Percentiles rank a stretch among this genome's conserved stretches.
phyloP scores from a whole-genome alignment of 306 rosid genomes.

The Canavalia gladiata region DNA sequence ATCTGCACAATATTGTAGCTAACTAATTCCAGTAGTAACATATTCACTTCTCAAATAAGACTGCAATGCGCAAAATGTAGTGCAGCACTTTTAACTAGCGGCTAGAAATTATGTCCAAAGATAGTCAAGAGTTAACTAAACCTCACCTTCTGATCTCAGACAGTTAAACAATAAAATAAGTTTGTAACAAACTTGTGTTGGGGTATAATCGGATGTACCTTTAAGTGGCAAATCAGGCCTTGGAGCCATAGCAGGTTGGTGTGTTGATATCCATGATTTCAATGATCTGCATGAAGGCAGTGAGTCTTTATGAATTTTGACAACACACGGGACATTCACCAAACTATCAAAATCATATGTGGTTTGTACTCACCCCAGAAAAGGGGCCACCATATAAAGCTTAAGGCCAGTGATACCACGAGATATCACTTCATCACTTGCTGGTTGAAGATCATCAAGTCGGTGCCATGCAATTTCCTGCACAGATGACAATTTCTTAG shows the following conservation, averaged over 20 bases:
- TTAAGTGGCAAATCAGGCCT: slow-evolving; percentile 76
- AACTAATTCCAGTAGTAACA: neutral
- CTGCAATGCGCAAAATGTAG: neutral
- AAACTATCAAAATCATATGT: slow-evolving; percentile 47
- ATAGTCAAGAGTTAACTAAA: slow-evolving; percentile 27
- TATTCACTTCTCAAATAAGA: slow-evolving; percentile 8
- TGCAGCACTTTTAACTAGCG: slow-evolving; percentile 20
- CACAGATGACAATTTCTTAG: slow-evolving; percentile 51
- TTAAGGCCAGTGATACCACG: slow-evolving; percentile 96
- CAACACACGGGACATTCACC: slow-evolving; percentile 34
- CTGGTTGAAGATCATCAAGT: slow-evolving; percentile 89
- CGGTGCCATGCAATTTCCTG: slow-evolving; percentile 99
- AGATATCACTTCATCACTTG: slow-evolving; percentile 86
- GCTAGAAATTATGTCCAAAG: neutral
- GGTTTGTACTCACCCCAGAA: slow-evolving; percentile 73
- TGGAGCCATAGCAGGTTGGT: slow-evolving; percentile 70
- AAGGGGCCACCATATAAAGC: slow-evolving; percentile 99
- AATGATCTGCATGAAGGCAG: slow-evolving; percentile 67
- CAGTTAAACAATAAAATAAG: slow-evolving; percentile 20
- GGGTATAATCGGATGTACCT: slow-evolving; percentile 56
- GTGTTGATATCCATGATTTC: slow-evolving; percentile 77
- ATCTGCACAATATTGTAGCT: neutral
- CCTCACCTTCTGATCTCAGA: neutral
- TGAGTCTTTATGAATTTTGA: slow-evolving; percentile 46
- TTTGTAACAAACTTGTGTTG: slow-evolving; percentile 16